Evolutionary conservation across 1,139 yeast species (phyloP), one percentile per base, ranked within the genome.

Genomic region (Taphrina populina): DNA sequence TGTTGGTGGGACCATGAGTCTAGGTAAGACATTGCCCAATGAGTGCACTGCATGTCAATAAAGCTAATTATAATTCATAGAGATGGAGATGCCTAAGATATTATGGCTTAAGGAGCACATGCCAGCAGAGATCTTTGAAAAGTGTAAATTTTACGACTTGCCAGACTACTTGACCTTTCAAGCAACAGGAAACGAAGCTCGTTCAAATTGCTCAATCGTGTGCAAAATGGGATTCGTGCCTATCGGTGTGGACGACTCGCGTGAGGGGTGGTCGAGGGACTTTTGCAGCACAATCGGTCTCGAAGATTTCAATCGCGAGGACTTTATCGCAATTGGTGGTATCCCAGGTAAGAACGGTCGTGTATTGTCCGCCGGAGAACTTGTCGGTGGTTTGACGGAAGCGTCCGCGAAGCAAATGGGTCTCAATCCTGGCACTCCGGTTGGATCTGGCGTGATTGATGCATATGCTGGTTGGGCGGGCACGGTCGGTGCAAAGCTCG

Each of bases 391-490:
- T 58, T 75, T 92, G 63, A 76, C 80, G 21, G 71, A 73, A 17
- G 65, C 72, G 49, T 80, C 95, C 1, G 96, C 96, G n/a, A 78
- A 76, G 44, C 88, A 87, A 56, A 75, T 92, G 66, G 97, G 97
- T 2, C 76, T 92, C 61, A 78, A 92, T 10, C 77, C 84, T 24
- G 77, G 78, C 56, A 85, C 95, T 71, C 80, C 82, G 36, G 97
- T 92, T 37, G 96, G 96, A 5, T 82, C 95, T 1, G 96, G 96
- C 64, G 95, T 92, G 33, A 92, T 92, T 66, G 98, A 92, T 69
- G 97, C 97, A 10, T 92, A 92, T 67, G 95, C 97, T 7, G 98
- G 98, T 52, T 92, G 97, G 97, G 81, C 92, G 58, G 98, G 98
- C 58, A 92, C 98, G 0, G 96, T 90, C 58, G 98, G 96, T 27